Base-by-base conservation (phyloP, 352 stramenopile species). In the Phytopythium boreale region DNA sequence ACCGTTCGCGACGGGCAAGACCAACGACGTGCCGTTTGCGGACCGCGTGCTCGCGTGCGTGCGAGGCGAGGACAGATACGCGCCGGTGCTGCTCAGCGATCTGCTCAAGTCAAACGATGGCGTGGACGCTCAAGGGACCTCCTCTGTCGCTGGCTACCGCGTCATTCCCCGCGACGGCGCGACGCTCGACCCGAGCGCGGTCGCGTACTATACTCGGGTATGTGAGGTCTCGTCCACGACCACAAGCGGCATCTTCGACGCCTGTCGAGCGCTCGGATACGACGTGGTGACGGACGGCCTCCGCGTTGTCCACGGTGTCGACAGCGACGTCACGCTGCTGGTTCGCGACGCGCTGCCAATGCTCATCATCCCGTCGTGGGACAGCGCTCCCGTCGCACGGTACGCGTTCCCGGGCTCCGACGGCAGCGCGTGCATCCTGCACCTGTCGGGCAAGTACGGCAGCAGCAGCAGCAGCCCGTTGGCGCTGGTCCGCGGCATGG, bases 21-120 rank as follows among this genome's bases (percentile, higher is more conserved):
- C 36, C 36, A 60, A 60, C n/a, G 53, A 60, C 15, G 53, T 60
- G 10, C 53, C 53, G 14, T 60, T 47, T 22, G 12, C 31, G 0
- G 53, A 60, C 14, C 53, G 53, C 8, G 53, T 60, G 8, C 6
- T 60, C 1, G 53, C 52, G 1, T 59, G 52, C 20, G 34, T 59
- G 4, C 31, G 3, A 4, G 8, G 11, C 14, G 29, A 9, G 5
- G 20, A 29, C 11, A 17, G 52, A 20, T 59, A 59, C n/a, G 10
- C 19, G 4, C 29, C 52, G 0, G 12, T 5, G 0, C 34, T 46
- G 2, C 1, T 59, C n/a, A 59, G 31, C 4, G 34, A 37, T 11
- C n/a, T 59, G 29, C 34, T 59, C 29, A 29, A 46, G 4, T 44
- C 34, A 17, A 44, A 2, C 39, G 39, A n/a, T 9, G 1, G 9